Base-by-base conservation (phyloP, 2,329 filamentous ascomycete genomes). In the Scedosporium minutisporum region DNA sequence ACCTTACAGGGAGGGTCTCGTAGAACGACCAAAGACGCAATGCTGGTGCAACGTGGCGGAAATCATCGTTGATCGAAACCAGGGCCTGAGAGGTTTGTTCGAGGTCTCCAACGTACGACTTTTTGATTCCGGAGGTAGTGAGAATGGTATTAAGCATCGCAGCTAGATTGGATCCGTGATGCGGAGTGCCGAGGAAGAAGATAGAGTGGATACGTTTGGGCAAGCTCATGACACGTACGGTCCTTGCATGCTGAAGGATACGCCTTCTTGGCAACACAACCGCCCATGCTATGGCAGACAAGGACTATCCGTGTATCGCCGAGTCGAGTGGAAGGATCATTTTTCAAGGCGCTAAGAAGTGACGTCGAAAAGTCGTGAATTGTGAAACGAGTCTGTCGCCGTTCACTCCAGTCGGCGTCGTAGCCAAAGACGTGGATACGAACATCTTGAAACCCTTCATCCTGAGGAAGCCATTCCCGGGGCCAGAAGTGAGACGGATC, bases 271-370 rank as follows among this genome's bases (percentile, higher is more conserved):
- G 69, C 68, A 18, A 77, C 72, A 61, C 71, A 68, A 10, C 78
- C 78, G 1, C 79, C 78, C 78, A 81, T 79, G 44, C 73, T 77
- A 64, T 81, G 78, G 2, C 69, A 76, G 12, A 80, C 70, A 16
- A 80, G 69, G 3, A 80, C 72, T 18, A 80, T 74, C 2, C 70
- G 71, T 7, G 70, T 70, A 64, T 68, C 59, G 2, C 3, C 25
- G 3, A 9, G 29, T 12, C 29, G 25, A 12, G 42, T 58, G 14
- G 3, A n/a, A 6, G 23, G 27, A 3, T 58, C 16, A 16, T 41
- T 58, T 14, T 14, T 10, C 5, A 58, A 12, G 5, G 18, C 14
- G 3, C 21, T 23, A n/a, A 58, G 29, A 4, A 58, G 14, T 6
- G 57, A 58, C 5, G 21, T n/a, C 1, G 57, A 6, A 41, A 58